These are phyloP conservation scores for Kazachstania bromeliacearum DNA, from an alignment of 805 yeast species.

Conservation along the genomic window DNA sequence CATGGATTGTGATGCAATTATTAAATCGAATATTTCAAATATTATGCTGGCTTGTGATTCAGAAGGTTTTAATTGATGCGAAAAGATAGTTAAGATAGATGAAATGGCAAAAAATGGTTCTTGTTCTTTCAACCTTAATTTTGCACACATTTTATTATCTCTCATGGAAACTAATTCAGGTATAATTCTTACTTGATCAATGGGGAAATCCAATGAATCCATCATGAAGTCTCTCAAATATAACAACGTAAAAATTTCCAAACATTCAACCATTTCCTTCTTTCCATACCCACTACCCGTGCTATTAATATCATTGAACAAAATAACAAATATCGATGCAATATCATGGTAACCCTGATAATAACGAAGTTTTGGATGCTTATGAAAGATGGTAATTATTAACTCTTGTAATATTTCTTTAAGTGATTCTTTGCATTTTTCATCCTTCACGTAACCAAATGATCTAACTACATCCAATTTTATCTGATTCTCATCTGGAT, in stretches of 20 bases:
- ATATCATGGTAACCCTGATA: constrained; percentile 94
- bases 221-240: constrained; percentile 83
- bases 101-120: constrained; percentile 66
- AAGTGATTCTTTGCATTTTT: constrained; percentile 15
- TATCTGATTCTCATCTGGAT: constrained; percentile 72
- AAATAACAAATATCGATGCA: constrained; percentile 53
- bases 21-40: constrained; percentile 57
- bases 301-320: constrained; percentile 29
- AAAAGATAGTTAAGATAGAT: constrained; percentile 63
- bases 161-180: constrained; percentile 46
- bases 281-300: constrained; percentile 6
- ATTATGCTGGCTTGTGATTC: constrained; percentile 28
- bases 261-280: constrained; percentile 33
- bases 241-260: constrained; percentile 48
- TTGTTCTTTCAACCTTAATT: constrained; percentile 31
- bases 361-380: constrained; percentile 55
- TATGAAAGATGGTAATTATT: constrained; percentile 47
- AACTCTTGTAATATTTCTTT: constrained; percentile 26
- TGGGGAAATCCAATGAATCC: constrained; percentile 53
- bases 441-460: constrained; percentile 32
- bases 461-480: constrained; percentile 69
- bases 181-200: constrained; percentile 55
- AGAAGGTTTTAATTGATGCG: constrained; percentile 52
- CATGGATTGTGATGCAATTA: constrained; percentile 49
- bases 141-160: constrained; percentile 37